These are phyloP conservation scores for Fraxinus xanthoxyloides DNA, from an alignment of 305 asterid genomes.

Conservation along the genomic window DNA sequence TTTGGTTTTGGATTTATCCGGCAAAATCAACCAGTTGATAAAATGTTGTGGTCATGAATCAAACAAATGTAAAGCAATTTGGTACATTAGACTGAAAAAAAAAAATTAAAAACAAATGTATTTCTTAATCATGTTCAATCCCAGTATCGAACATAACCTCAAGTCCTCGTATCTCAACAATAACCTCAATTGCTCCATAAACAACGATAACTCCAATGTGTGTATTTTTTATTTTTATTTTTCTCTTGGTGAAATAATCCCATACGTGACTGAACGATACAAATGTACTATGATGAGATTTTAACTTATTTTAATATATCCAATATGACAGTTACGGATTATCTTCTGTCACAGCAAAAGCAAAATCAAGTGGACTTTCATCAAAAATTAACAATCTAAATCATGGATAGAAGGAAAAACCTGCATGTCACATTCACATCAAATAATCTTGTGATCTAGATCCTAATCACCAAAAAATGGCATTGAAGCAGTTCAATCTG, in stretches of 20 bases:
- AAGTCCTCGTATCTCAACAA: not conserved
- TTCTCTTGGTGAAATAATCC: not conserved
- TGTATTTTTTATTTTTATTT: too few relatives aligned
- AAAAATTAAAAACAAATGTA: not conserved
- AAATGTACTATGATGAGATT: not conserved
- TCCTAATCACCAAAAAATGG: conserved; percentile 5
- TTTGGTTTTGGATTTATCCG: not conserved
- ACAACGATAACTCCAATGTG: not conserved
- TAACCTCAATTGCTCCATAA: not conserved
- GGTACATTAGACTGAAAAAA: not conserved
- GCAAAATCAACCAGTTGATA: not conserved
- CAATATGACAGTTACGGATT: not conserved
- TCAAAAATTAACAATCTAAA: conserved; percentile 11
- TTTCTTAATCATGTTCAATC: not conserved
- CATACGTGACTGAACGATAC: not conserved
- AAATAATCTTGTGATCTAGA: conserved; percentile 22
- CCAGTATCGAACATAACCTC: not conserved
- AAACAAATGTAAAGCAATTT: not conserved
- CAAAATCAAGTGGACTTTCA: not conserved
- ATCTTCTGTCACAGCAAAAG: not conserved
- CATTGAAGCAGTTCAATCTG: conserved; percentile 6
- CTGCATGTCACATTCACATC: conserved; percentile 29
- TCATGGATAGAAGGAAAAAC: conserved; percentile 8
- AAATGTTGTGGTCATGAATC: not conserved
- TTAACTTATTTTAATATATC: not conserved